These are phyloP conservation scores for Gilbertella persicaria DNA, from an alignment of 371 early-diverging fungal species.

Conservation along the genomic window DNA sequence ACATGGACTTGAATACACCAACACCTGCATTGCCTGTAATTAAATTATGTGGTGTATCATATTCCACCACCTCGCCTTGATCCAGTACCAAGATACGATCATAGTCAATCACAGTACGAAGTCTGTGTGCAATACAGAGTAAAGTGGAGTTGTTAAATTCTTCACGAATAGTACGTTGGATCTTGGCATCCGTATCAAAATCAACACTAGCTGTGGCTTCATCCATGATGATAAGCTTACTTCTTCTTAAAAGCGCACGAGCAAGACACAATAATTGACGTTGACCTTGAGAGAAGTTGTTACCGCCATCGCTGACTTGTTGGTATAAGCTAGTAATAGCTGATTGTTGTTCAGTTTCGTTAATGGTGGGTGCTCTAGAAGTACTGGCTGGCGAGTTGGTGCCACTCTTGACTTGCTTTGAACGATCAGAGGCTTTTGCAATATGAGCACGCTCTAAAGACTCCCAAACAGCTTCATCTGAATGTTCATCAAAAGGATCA, in stretches of 20 bases:
- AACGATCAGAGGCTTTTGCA: slow-evolving; percentile 10
- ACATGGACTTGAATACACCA: slow-evolving; percentile 65
- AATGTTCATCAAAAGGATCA: slow-evolving; percentile 67
- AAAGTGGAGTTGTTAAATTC: slow-evolving; percentile 68
- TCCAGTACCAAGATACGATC: slow-evolving; percentile 85
- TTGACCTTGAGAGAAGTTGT: slow-evolving; percentile 86
- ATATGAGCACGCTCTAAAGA: slow-evolving; percentile 59
- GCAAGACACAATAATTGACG: slow-evolving; percentile 86
- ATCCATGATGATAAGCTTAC: slow-evolving; percentile 82
- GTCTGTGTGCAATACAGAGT: slow-evolving; percentile 79
- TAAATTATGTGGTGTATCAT: slow-evolving; percentile 66
- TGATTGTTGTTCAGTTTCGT: slow-evolving; percentile 28
- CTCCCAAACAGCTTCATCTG: slow-evolving; percentile 75
- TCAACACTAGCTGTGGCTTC: slow-evolving; percentile 88
- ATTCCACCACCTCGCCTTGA: slow-evolving; percentile 79
- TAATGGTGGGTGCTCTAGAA: slow-evolving; percentile 23
- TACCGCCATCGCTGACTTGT: slow-evolving; percentile 72
- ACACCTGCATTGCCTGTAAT: slow-evolving; percentile 40
- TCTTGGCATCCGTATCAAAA: slow-evolving; percentile 73
- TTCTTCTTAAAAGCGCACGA: slow-evolving; percentile 77
- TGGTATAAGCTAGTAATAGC: slow-evolving; percentile 61
- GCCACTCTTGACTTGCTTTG: slow-evolving; percentile 10
- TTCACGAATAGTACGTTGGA: slow-evolving; percentile 79
- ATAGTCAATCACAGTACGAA: slow-evolving; percentile 88
- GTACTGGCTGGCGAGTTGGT: slow-evolving; percentile 6